Evolutionary conservation across 768 basidiomycete genomes (phyloP), one percentile per base, ranked within the genome.

Genomic region (Polyporus arcularius): DNA sequence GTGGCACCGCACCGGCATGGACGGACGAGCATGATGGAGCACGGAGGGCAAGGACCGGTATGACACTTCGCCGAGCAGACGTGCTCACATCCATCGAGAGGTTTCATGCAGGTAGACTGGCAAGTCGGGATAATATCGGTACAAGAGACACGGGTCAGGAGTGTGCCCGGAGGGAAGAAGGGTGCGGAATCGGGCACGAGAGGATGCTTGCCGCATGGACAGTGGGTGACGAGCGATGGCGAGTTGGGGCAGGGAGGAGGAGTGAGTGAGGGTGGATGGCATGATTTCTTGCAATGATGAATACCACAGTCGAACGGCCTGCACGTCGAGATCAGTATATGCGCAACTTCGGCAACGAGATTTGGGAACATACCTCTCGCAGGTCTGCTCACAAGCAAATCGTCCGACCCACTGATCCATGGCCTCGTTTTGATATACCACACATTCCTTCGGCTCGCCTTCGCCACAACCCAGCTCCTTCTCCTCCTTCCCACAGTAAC

Each of bases 1-100:
- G 86, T 88, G 16, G 83, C 78, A 0, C 95, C 96, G 62, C 97
- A 98, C 32, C 97, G 82, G 71, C 97, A 99, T 3, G 91, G 89
- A 6, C 89, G 79, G 4, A 86, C 82, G 43, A 95, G 80, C 47
- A 78, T 75, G 52, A 89, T 83, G 1, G 74, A 71, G 73, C 96
- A 98, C 0, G 94, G 90, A 0, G 89, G 88, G 67, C 96, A 98
- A 0, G 82, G 72, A 0, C 89, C 93, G 16, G 75, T 76, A 70
- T 98, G 96, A 68, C 97, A 98, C 10, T 67, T 75, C 0, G 71
- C 72, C 12, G 79, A 75, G 69, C 97, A 99, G 4, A 75, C 72
- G 71, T 99, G 97, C 0, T 80, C 82, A 67, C 97, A 99, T 4
- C 74, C 73, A 7, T 77, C 70, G 12, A 87, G 82, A 0, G 79